phyloP scores from a whole-genome alignment of 164 flowering plant species.

The Sedum album region DNA sequence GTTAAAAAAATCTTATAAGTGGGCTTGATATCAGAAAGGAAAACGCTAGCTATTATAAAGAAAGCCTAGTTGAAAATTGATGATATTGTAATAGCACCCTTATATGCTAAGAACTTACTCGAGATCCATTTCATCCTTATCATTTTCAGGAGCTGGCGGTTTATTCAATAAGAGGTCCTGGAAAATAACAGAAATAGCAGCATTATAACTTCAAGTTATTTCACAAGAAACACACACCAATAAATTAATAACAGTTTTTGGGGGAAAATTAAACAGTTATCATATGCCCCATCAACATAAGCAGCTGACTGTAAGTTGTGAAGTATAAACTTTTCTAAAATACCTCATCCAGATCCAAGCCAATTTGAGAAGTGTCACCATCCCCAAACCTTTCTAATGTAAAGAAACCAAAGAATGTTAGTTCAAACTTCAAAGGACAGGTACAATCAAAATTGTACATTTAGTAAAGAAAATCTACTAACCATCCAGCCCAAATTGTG shows the following conservation, averaged over 20 bases:
- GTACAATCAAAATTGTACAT: neutral
- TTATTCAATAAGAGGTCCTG: conserved; percentile 67
- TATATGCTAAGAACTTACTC: conserved; percentile 29
- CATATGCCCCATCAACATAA: neutral
- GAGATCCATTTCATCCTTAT: conserved; percentile 20
- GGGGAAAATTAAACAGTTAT: neutral
- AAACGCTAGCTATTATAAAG: neutral
- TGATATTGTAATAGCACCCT: neutral
- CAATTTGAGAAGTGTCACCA: conserved; percentile 86
- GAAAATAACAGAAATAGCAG: conserved; percentile 11
- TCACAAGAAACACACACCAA: neutral
- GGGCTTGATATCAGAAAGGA: neutral
- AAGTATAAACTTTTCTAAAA: neutral
- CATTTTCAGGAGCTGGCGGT: conserved; percentile 34
- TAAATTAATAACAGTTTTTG: neutral
- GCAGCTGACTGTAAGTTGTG: neutral
- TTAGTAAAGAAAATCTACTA: conserved; percentile 17
- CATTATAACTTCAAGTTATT: neutral
- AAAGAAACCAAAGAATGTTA: conserved; percentile 7
- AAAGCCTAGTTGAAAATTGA: neutral
- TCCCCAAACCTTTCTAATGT: conserved; percentile 89
- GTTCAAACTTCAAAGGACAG: conserved; percentile 13
- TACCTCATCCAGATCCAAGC: conserved; percentile 93
- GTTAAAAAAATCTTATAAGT: neutral
- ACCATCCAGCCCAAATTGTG: conserved; percentile 98